Conservation (phyloP, 345 rosid species). For the Populus simonii region DNA sequence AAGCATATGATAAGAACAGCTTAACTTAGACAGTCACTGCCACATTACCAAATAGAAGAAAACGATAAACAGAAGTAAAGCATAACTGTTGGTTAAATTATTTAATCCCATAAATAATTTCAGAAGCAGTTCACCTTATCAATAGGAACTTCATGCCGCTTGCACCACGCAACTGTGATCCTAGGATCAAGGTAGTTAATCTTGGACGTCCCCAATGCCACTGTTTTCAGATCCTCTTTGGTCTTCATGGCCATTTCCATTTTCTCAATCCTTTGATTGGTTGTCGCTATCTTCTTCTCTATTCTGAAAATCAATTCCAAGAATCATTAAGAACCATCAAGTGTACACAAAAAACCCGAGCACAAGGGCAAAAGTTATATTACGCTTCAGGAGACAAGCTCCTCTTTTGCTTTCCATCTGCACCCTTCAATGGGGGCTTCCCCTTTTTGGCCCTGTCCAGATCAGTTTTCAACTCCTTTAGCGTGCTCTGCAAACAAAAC, state of each 20-base stretch:
- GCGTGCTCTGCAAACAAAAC: constrained; percentile 42
- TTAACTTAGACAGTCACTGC: background rate
- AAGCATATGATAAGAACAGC: background rate
- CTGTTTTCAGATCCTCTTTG: constrained; percentile 89
- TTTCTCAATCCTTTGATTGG: constrained; percentile 65
- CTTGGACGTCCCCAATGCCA: constrained; percentile 93
- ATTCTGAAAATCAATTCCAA: constrained; percentile 42
- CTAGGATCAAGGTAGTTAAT: constrained; percentile 96
- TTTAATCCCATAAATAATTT: background rate
- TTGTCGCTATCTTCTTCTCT: constrained; percentile 66
- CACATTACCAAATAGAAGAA: background rate
- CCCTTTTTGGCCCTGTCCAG: constrained; percentile 83
- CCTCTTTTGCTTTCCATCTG: constrained; percentile 84
- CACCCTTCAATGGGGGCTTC: constrained; percentile 75
- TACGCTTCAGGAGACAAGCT: constrained; percentile 81
- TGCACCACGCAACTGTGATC: constrained; percentile 99
- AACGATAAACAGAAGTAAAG: background rate
- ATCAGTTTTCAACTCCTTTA: constrained; percentile 67
- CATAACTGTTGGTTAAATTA: background rate
- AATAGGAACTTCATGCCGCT: constrained; percentile 93
- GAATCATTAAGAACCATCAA: constrained; percentile 6
- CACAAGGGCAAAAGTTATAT: constrained; percentile 20
- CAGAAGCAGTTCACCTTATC: constrained; percentile 68
- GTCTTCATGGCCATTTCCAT: constrained; percentile 65
- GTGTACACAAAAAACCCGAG: background rate